Evolutionary conservation across 2,329 filamentous ascomycete species (phyloP).

Genomic region (Microdochium nivale): DNA sequence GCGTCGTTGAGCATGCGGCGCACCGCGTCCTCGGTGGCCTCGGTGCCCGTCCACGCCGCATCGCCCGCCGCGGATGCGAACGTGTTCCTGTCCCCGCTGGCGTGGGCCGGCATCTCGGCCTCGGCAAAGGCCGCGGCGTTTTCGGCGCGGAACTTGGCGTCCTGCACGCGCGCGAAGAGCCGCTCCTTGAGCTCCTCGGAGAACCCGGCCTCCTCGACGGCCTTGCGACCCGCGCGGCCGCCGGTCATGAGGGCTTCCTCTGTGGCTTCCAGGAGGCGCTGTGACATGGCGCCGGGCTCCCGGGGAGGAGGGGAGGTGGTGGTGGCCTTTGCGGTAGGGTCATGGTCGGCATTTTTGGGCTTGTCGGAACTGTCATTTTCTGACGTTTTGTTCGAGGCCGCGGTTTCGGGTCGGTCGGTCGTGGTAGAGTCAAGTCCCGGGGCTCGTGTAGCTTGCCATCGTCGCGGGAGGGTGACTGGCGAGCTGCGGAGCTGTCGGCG

Average conservation of each 20-base stretch:
- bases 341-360: neutral
- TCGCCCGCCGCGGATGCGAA: slow-evolving; percentile 59
- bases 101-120: slow-evolving; percentile 35
- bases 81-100: slow-evolving; percentile 61
- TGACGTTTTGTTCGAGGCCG: neutral
- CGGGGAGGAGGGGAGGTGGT: neutral
- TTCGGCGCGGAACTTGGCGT: slow-evolving; percentile 44
- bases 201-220: slow-evolving; percentile 55
- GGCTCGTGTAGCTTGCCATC: neutral
- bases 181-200: slow-evolving; percentile 52
- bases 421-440: neutral
- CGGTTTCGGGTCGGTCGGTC: neutral
- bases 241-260: slow-evolving; percentile 52
- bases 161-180: slow-evolving; percentile 47
- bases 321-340: neutral
- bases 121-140: slow-evolving; percentile 39
- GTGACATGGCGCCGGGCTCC: slow-evolving; percentile 40
- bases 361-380: neutral
- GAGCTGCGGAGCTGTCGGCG: neutral
- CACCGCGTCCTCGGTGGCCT: slow-evolving; percentile 65
- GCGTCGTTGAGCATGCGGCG: slow-evolving; percentile 80
- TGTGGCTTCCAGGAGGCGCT: slow-evolving; percentile 52
- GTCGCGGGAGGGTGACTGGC: neutral
- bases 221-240: slow-evolving; percentile 48
- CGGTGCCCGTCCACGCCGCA: slow-evolving; percentile 69